Evolutionary conservation across 495 filamentous ascomycete genomes (phyloP), one percentile per base, ranked within the genome.

Genomic region (Lichenothelia convexa): DNA sequence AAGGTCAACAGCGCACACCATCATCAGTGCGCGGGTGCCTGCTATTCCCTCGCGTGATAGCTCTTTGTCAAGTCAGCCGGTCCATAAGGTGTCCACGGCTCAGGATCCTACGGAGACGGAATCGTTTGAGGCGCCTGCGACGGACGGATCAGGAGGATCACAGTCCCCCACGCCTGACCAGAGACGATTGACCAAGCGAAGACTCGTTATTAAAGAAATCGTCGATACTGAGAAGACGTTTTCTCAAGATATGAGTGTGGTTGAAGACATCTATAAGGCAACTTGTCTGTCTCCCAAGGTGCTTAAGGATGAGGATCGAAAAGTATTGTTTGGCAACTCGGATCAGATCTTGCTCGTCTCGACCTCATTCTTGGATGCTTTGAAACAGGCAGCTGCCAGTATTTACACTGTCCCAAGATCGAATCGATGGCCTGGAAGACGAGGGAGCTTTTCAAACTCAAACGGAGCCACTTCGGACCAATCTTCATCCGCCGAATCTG

Each of bases 261-360:
- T 91, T 4, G 80, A 91, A 48, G 83, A 93, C 47, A 93, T 95
- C 30, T 97, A 94, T 62, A 91, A 86, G 55, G 82, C 78, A n/a
- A 94, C 89, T 0, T 83, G 82, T 0, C 78, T 78, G 42, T 75
- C 82, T 13, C 78, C 76, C 32, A 68, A 82, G 15, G 70, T 80
- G 35, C 66, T 94, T n/a, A 80, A 77, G 18, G 53, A 64, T 13
- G 78, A 85, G 31, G 91, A 93, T 39, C 73, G 89, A 40, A 89
- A 81, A 51, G 65, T 75, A 12, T 69, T 97, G 15, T 97, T 97
- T 50, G 72, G 78, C 34, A 97, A 95, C 47, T 83, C 78, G 2
- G 78, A 84, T 41, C 71, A 92, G 43, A 74, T 95, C 44, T 76
- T 83, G 39, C 65, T 68, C 12, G 93, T 95, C 47, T 82, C 85